Percentiles rank a stretch among this genome's conserved stretches.
phyloP scores from a whole-genome alignment of 1,284 basidiomycete genomes.

The Trametes polyzona region DNA sequence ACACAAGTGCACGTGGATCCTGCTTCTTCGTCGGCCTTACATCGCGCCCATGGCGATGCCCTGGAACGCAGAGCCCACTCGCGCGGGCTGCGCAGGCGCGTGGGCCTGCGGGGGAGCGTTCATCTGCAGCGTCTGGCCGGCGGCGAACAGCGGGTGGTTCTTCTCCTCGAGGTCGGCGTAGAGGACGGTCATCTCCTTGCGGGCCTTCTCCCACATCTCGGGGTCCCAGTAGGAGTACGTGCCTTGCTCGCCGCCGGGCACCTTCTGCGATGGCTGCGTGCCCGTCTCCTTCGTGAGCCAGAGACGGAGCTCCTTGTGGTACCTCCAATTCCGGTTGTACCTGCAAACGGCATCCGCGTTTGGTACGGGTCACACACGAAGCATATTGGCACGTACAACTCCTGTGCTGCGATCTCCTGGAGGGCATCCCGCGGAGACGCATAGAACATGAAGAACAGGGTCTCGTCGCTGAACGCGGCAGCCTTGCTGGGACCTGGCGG shows the following conservation, averaged over 20 bases:
- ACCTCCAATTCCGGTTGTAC: constrained; percentile 97
- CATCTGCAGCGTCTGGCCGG: constrained; percentile 56
- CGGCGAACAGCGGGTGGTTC: constrained; percentile 62
- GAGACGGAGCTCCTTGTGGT: constrained; percentile 92
- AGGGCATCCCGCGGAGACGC: constrained; percentile 90
- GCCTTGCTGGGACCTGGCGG: constrained; percentile 89
- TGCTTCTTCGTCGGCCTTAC: constrained; percentile 25
- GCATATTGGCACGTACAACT: constrained; percentile 70
- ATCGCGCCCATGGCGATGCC: constrained; percentile 42
- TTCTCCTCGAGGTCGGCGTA: constrained; percentile 90
- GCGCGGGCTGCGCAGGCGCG: constrained; percentile 37
- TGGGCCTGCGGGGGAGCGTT: constrained; percentile 40
- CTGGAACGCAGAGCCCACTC: constrained; percentile 36
- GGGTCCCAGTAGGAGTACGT: constrained; percentile 94
- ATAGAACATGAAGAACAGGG: constrained; percentile 99
- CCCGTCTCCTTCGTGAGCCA: constrained; percentile 96
- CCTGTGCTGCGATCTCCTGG: constrained; percentile 95
- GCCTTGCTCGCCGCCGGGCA: constrained; percentile 88
- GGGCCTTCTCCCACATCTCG: constrained; percentile 85
- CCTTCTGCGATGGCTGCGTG: constrained; percentile 83
- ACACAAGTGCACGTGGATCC: neutral
- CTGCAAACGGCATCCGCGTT: constrained; percentile 42
- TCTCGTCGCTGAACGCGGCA: constrained; percentile 93
- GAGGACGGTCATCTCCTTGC: constrained; percentile 86
- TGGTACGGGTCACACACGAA: neutral